Evolutionary conservation across 148 eudicot genomes (phyloP).

Genomic region (Rhododendron vialii): DNA sequence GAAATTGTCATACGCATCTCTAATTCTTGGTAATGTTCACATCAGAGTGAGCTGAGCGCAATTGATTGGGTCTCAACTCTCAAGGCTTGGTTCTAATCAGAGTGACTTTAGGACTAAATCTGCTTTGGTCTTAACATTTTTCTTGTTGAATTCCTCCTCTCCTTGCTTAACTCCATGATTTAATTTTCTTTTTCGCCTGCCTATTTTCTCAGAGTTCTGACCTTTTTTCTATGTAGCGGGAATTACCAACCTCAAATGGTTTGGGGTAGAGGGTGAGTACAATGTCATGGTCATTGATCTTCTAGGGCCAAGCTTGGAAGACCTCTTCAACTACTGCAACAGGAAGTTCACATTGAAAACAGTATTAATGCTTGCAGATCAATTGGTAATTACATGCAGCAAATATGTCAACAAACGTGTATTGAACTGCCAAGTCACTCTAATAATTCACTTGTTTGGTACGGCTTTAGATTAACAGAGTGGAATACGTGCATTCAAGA

Average conservation of each 20-base stretch:
- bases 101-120: not conserved
- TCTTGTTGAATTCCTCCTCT: not conserved
- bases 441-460: not conserved
- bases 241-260: constrained; percentile 73
- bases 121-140: not conserved
- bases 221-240: constrained; percentile 54
- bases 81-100: not conserved
- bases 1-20: not conserved
- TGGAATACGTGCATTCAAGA: constrained; percentile 80
- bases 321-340: constrained; percentile 76
- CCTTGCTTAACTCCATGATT: not conserved
- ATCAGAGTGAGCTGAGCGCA: not conserved
- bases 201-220: not conserved
- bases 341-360: constrained; percentile 69
- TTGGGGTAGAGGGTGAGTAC: constrained; percentile 78
- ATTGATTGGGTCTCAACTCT: not conserved
- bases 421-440: constrained; percentile 4
- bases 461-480: constrained; percentile 58
- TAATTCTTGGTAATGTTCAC: not conserved
- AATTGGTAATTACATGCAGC: constrained; percentile 48
- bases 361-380: constrained; percentile 91
- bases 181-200: not conserved
- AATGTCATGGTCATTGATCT: constrained; percentile 90
- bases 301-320: constrained; percentile 88
- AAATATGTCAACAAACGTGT: not conserved